These are phyloP conservation scores for Gossypium sturtianum DNA, from an alignment of 345 rosid genomes.

Conservation along the genomic window DNA sequence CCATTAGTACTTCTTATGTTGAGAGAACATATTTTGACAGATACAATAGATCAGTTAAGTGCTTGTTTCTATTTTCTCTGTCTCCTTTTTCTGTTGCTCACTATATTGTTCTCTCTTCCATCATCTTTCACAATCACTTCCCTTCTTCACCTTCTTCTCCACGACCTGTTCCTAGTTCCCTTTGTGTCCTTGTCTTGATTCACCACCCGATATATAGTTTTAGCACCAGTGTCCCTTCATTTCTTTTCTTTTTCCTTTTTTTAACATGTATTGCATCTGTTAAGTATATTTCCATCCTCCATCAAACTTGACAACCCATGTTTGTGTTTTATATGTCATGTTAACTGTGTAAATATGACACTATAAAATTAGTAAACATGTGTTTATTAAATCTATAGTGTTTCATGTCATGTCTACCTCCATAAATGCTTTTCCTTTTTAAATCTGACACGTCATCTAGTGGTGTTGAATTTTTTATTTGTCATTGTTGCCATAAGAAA, in stretches of 20 bases:
- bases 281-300: neutral
- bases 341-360: neutral
- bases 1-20: neutral
- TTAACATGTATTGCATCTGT: neutral
- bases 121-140: neutral
- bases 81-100: neutral
- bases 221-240: neutral
- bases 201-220: neutral
- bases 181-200: neutral
- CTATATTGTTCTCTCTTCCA: neutral
- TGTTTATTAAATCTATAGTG: neutral
- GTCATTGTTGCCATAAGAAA: neutral
- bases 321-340: neutral
- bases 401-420: neutral
- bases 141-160: neutral
- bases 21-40: neutral
- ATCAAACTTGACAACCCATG: neutral
- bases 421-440: neutral
- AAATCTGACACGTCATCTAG: neutral
- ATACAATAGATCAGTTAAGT: neutral
- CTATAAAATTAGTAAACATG: neutral
- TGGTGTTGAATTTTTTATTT: neutral
- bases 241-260: neutral
- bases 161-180: neutral
- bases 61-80: neutral